Conservation (phyloP, 371 early-diverging fungal species). For the Capillidium rhysosporum region DNA sequence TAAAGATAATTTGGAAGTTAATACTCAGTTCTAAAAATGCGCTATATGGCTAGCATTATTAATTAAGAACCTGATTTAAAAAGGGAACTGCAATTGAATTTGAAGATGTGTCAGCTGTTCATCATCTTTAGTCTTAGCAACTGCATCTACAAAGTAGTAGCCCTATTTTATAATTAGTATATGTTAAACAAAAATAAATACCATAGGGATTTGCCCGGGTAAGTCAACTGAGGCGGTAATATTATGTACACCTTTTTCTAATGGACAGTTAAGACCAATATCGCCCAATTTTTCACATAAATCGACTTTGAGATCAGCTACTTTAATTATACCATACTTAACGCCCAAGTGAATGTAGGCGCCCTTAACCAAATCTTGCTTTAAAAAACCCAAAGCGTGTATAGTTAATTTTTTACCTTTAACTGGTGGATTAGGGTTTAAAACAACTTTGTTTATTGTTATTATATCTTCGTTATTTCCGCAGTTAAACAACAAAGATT, state of each 20-base stretch:
- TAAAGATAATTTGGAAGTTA: too few species aligned
- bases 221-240: neutral
- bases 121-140: too few species aligned
- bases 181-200: neutral
- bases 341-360: neutral
- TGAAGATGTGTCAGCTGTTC: too few species aligned
- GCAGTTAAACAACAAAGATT: too few species aligned
- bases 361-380: neutral
- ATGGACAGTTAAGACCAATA: neutral
- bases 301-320: neutral
- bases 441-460: conserved; percentile 2
- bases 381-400: neutral
- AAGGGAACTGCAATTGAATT: too few species aligned
- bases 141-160: too few species aligned
- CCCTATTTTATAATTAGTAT: too few species aligned
- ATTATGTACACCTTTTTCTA: neutral
- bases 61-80: too few species aligned
- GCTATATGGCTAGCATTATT: too few species aligned
- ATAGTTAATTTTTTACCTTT: neutral
- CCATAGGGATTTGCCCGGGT: neutral
- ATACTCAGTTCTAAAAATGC: too few species aligned
- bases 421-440: neutral
- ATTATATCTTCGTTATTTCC: too few species aligned
- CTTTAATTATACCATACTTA: neutral
- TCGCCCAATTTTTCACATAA: neutral